These are phyloP conservation scores for Mucor indicus DNA, from an alignment of 371 early-diverging fungal species.

Conservation along the genomic window DNA sequence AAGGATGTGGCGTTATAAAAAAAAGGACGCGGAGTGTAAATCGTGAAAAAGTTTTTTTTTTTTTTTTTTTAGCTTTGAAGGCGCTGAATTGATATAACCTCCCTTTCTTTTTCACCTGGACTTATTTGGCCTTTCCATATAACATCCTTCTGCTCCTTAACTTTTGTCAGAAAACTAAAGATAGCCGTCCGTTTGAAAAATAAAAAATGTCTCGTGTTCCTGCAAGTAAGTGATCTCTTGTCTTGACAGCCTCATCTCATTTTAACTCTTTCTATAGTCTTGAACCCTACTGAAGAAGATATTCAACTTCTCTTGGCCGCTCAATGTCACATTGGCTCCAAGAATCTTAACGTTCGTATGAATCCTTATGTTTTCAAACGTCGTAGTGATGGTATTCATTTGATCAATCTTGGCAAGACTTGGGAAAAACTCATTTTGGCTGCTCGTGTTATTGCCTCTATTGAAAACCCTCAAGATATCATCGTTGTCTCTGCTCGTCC, in stretches of 20 bases:
- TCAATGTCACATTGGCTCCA: slow-evolving; percentile 84
- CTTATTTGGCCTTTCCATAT: slow-evolving; percentile 21
- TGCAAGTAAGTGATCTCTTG: slow-evolving; percentile 11
- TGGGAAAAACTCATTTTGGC: slow-evolving; percentile 99
- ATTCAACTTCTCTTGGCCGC: slow-evolving; percentile 90
- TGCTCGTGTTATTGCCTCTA: slow-evolving; percentile 94
- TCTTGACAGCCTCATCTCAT: too few relatives aligned
- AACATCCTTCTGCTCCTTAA: slow-evolving; percentile 27
- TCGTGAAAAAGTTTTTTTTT: not conserved
- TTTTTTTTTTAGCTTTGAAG: not conserved
- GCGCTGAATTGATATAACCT: not conserved
- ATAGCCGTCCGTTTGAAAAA: slow-evolving; percentile 27
- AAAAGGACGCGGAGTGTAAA: not conserved
- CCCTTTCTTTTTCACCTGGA: slow-evolving; percentile 17
- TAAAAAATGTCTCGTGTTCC: slow-evolving; percentile 25
- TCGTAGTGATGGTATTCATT: slow-evolving; percentile 88
- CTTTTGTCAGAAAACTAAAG: slow-evolving; percentile 25
- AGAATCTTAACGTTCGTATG: slow-evolving; percentile 92
- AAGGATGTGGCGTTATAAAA: too few relatives aligned
- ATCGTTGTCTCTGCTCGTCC: slow-evolving; percentile 95
- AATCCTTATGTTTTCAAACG: slow-evolving; percentile 90
- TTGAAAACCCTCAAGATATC: slow-evolving; percentile 96
- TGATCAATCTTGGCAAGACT: slow-evolving; percentile 98
- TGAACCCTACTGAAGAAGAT: slow-evolving; percentile 83
- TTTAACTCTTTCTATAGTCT: slow-evolving; percentile 20